A percentile compares a stretch with the other conserved stretches of the same genome.
Conservation (phyloP, 225 moss, liverwort and hornwort genomes). For the Takakia lepidozioides region DNA sequence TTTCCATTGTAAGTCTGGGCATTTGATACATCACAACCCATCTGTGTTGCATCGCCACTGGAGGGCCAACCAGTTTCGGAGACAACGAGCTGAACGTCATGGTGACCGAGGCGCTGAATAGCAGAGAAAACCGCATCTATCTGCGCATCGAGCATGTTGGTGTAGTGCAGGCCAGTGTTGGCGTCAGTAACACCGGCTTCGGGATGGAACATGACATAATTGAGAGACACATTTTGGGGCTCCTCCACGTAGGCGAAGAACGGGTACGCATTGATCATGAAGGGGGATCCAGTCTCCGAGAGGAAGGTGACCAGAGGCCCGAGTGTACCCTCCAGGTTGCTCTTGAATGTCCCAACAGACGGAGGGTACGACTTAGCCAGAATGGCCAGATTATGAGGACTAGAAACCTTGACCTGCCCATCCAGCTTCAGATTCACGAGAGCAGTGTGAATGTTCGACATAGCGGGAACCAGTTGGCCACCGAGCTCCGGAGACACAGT, state of each 20-base stretch:
- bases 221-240: constrained; percentile 15
- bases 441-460: constrained; percentile 37
- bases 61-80: constrained; percentile 52
- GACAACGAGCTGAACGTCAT: constrained; percentile 18
- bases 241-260: constrained; percentile 36
- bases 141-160: constrained; percentile 38
- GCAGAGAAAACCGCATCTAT: constrained; percentile 37
- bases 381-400: constrained; percentile 28
- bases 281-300: constrained; percentile 25
- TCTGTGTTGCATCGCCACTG: constrained; percentile 31
- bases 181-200: constrained; percentile 8
- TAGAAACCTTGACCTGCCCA: constrained; percentile 30
- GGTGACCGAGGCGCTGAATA: constrained; percentile 13
- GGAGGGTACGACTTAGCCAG: constrained; percentile 38
- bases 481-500: constrained; percentile 14
- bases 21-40: constrained; percentile 27
- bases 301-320: constrained; percentile 28
- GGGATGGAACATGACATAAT: constrained; percentile 33
- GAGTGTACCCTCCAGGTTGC: constrained; percentile 14
- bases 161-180: constrained; percentile 24
- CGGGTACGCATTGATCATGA: constrained; percentile 45
- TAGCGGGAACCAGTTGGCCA: constrained; percentile 24
- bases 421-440: constrained; percentile 24
- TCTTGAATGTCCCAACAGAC: constrained; percentile 26
- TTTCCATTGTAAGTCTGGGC: constrained; percentile 38